These are phyloP conservation scores for Carallia brachiata DNA, from an alignment of 345 rosid genomes.

Conservation along the genomic window DNA sequence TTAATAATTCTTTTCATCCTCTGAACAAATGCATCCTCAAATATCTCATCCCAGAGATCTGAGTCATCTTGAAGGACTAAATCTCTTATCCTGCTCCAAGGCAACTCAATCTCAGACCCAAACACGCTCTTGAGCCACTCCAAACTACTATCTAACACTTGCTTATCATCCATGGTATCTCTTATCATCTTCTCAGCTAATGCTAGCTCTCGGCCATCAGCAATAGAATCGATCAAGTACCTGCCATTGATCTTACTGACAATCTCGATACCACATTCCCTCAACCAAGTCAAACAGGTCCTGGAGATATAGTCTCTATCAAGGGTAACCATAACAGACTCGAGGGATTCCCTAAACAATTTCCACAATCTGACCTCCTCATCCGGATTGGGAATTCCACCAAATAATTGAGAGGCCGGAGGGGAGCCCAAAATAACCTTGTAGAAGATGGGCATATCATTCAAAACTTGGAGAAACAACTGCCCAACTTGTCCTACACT, in stretches of 20 bases:
- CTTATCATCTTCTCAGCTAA: slow-evolving; percentile 75
- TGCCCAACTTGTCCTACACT: slow-evolving; percentile 90
- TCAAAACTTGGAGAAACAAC: slow-evolving; percentile 81
- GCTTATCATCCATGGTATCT: slow-evolving; percentile 78
- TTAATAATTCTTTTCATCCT: slow-evolving; percentile 80
- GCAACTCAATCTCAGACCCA: slow-evolving; percentile 93
- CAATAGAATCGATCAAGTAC: slow-evolving; percentile 62
- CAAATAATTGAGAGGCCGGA: slow-evolving; percentile 89
- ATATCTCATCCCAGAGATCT: slow-evolving; percentile 97
- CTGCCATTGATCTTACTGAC: slow-evolving; percentile 61
- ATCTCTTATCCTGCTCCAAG: slow-evolving; percentile 92
- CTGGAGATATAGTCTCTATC: slow-evolving; percentile 54
- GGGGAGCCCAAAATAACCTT: slow-evolving; percentile 80
- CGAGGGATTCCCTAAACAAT: slow-evolving; percentile 73
- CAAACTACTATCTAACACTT: slow-evolving; percentile 80
- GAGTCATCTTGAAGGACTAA: slow-evolving; percentile 83
- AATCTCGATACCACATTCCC: slow-evolving; percentile 61
- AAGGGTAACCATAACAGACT: slow-evolving; percentile 51
- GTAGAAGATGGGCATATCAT: slow-evolving; percentile 88
- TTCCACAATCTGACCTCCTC: slow-evolving; percentile 92
- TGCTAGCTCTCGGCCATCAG: slow-evolving; percentile 72
- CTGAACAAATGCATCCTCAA: slow-evolving; percentile 84
- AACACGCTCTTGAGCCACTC: slow-evolving; percentile 94
- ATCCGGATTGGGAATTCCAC: slow-evolving; percentile 92
- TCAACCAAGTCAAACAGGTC: slow-evolving; percentile 79